These are phyloP conservation scores for Globisporangium sylvaticum DNA, from an alignment of 352 stramenopile species.

Conservation along the genomic window DNA sequence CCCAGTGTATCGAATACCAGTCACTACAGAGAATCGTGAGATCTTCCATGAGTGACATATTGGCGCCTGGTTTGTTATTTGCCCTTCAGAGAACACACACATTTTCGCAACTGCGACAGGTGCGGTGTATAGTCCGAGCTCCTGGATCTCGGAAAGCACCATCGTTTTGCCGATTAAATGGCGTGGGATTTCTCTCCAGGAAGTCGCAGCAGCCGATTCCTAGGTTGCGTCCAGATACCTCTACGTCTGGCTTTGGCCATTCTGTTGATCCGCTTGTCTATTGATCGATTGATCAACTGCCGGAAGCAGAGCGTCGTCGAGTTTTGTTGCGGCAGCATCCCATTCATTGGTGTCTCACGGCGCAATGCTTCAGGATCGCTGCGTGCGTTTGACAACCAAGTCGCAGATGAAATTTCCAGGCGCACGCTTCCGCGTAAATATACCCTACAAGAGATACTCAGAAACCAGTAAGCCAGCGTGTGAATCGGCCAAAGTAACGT, in stretches of 20 bases:
- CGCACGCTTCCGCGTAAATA: neutral
- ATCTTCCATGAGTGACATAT: no score
- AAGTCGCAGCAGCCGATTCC: neutral
- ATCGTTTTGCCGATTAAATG: neutral
- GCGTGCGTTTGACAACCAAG: neutral
- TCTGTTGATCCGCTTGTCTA: no score
- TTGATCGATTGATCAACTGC: neutral
- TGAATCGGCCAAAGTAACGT: no score
- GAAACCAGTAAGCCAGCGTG: neutral
- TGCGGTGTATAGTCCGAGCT: neutral
- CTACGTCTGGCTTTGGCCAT: no score
- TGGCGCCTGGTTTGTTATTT: neutral
- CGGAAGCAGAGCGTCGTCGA: neutral
- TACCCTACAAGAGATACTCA: neutral
- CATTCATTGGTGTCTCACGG: neutral
- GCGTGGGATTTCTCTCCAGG: neutral
- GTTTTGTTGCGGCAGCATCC: neutral
- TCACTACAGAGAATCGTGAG: neutral
- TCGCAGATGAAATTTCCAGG: neutral
- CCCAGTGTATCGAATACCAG: neutral
- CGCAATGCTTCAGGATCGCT: neutral
- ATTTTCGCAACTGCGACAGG: neutral
- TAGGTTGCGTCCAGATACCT: no score
- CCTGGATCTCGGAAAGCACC: neutral
- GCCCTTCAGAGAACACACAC: neutral